Percentiles rank a stretch among this genome's conserved stretches.
Evolutionary conservation across 805 yeast species (phyloP).

Genomic region (Yamadazyma tumulicola): DNA sequence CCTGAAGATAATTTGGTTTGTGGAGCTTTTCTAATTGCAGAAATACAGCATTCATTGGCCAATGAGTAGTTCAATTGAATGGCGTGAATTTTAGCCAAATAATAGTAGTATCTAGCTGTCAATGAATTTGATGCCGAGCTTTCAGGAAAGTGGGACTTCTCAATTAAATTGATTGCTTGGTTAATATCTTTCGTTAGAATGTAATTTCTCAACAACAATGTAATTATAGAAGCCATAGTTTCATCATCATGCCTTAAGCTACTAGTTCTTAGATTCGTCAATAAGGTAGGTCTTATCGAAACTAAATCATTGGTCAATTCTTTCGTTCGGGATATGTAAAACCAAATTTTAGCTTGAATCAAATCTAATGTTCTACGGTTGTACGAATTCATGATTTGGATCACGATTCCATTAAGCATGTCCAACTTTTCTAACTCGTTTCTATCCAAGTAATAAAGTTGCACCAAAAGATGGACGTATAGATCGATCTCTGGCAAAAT

Average conservation of each 20-base stretch:
- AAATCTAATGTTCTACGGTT: slow-evolving; percentile 84
- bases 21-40: slow-evolving; percentile 96
- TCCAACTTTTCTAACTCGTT: slow-evolving; percentile 48
- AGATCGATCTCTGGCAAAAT: slow-evolving; percentile 76
- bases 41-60: slow-evolving; percentile 84
- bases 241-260: slow-evolving; percentile 90
- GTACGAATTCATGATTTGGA: slow-evolving; percentile 55
- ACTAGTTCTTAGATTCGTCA: slow-evolving; percentile 78
- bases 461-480: slow-evolving; percentile 74
- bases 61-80: slow-evolving; percentile 89
- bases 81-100: slow-evolving; percentile 85
- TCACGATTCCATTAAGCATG: slow-evolving; percentile 49
- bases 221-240: slow-evolving; percentile 82
- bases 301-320: slow-evolving; percentile 56
- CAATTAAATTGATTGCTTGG: slow-evolving; percentile 85
- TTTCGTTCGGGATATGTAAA: slow-evolving; percentile 74
- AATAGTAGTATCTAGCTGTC: slow-evolving; percentile 88
- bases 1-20: slow-evolving; percentile 83
- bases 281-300: slow-evolving; percentile 65
- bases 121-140: slow-evolving; percentile 81
- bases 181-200: slow-evolving; percentile 73
- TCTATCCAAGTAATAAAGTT: slow-evolving; percentile 68
- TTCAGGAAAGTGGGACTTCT: slow-evolving; percentile 84
- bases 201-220: slow-evolving; percentile 81
- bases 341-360: slow-evolving; percentile 89